phyloP scores from a whole-genome alignment of 805 yeast species.

The Monosporozyma servazzii region DNA sequence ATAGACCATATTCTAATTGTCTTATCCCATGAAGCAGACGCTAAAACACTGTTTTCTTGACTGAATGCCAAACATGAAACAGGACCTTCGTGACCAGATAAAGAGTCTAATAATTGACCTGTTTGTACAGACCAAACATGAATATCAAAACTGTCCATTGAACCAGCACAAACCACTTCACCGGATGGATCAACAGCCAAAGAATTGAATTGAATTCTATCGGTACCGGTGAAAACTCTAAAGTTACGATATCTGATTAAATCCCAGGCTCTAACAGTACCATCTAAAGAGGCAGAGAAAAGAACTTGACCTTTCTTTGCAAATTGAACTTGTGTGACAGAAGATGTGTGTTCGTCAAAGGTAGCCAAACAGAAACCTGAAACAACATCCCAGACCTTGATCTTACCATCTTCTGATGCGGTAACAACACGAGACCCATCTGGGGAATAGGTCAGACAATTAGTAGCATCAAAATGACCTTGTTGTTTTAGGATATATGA shows the following conservation, averaged over 20 bases:
- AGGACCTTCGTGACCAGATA: constrained; percentile 94
- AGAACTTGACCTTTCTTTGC: constrained; percentile 85
- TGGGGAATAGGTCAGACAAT: constrained; percentile 78
- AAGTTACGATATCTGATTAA: constrained; percentile 85
- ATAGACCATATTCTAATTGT: constrained; percentile 90
- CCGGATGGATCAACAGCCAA: constrained; percentile 96
- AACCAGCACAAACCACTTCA: constrained; percentile 92
- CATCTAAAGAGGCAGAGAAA: constrained; percentile 88
- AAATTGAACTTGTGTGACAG: constrained; percentile 81
- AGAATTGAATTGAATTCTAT: constrained; percentile 75
- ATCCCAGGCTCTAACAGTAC: constrained; percentile 97
- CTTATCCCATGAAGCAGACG: constrained; percentile 94
- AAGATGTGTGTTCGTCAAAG: constrained; percentile 80
- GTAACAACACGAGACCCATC: constrained; percentile 91
- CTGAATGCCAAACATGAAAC: constrained; percentile 84
- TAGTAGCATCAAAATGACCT: constrained; percentile 90
- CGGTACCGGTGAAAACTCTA: constrained; percentile 87
- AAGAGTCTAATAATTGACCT: constrained; percentile 75
- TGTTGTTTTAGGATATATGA: constrained; percentile 92
- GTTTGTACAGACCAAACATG: constrained; percentile 98
- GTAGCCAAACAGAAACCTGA: constrained; percentile 92
- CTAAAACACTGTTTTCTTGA: constrained; percentile 61
- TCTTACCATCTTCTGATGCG: constrained; percentile 93
- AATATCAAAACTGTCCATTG: constrained; percentile 79
- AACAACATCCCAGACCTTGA: constrained; percentile 89